Percentiles rank a stretch among this genome's conserved stretches.
These are phyloP conservation scores for Colletotrichum agaves DNA, from an alignment of 2,329 filamentous ascomycete genomes.

Conservation along the genomic window DNA sequence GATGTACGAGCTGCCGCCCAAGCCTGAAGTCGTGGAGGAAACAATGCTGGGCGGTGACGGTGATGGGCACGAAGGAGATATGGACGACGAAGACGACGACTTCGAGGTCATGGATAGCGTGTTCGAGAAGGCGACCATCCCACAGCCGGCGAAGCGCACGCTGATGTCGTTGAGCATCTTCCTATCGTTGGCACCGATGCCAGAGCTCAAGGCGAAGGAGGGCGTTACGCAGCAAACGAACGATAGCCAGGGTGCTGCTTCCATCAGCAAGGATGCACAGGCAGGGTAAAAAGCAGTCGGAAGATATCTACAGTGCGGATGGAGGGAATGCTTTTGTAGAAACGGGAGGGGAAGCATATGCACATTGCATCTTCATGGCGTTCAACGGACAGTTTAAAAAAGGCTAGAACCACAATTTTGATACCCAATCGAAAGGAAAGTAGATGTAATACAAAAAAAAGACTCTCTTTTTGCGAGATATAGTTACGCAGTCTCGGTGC, in stretches of 20 bases:
- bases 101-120: constrained; percentile 70
- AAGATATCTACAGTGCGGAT: background rate
- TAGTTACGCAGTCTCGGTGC: constrained; percentile 1
- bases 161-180: constrained; percentile 70
- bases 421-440: constrained; percentile 21
- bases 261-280: background rate
- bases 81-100: constrained; percentile 48
- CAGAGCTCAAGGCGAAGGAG: constrained; percentile 62
- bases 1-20: constrained; percentile 59
- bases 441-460: background rate
- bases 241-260: constrained; percentile 41
- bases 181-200: constrained; percentile 63
- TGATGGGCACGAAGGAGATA: constrained; percentile 42
- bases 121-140: constrained; percentile 64
- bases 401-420: constrained; percentile 3
- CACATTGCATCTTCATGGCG: constrained; percentile 16
- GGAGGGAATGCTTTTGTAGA: background rate
- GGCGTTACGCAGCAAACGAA: constrained; percentile 61
- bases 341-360: background rate
- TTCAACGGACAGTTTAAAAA: constrained; percentile 1
- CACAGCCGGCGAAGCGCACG: constrained; percentile 55
- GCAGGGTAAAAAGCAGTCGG: background rate
- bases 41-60: constrained; percentile 49
- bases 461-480: constrained; percentile 1
- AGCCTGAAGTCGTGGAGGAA: constrained; percentile 52